Base-by-base conservation (phyloP, 192 early-diverging fungal species). In the Mortierella alpina region DNA sequence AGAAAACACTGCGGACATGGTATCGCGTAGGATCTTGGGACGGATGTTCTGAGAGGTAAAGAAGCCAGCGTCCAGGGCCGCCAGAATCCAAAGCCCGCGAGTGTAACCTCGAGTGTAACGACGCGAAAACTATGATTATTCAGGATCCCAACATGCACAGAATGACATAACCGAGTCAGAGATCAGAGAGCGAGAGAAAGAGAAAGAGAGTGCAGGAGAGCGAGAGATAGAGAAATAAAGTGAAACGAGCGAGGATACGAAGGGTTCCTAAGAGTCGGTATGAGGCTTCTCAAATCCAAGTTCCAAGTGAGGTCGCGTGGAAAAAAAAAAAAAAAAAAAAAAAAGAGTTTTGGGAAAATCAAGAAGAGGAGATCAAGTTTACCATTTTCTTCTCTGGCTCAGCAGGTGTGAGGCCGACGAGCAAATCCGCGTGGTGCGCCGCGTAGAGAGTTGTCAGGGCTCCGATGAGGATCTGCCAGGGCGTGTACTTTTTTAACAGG, bases 61-160 rank as follows among this genome's bases (percentile, higher is more conserved):
- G 83, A 97, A 97, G 0, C 96, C 97, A 4, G 96, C 97, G 68
- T 99, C 97, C n/a, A 97, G 82, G 4, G 93, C 95, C 1, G 95
- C 95, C 58, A 96, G 75, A 45, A 97, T 82, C 93, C 95, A 97
- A 0, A 96, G 91, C 13, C 94, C 94, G 15, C 97, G 90, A 71
- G 94, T 97, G 82, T 94, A 99, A 82, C 90, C 95, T 13, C 91
- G 89, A 47, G 92, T 96, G 85, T 99, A 99, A 86, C 92, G 85
- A 57, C 54, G 73, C 63, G 63, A 69, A 54, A 80, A 68, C 68
- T 84, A 58, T 18, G 9, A 53, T 13, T 7, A 41, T 11, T 7
- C 18, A 41, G 49, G 3, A 31, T 31, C 31, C 31, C 31, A 31
- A 31, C 31, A 31, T 31, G 31, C 31, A 31, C 31, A 51, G 58